Evolutionary conservation across 306 rosid species (phyloP).

Genomic region (Fragaria iinumae): DNA sequence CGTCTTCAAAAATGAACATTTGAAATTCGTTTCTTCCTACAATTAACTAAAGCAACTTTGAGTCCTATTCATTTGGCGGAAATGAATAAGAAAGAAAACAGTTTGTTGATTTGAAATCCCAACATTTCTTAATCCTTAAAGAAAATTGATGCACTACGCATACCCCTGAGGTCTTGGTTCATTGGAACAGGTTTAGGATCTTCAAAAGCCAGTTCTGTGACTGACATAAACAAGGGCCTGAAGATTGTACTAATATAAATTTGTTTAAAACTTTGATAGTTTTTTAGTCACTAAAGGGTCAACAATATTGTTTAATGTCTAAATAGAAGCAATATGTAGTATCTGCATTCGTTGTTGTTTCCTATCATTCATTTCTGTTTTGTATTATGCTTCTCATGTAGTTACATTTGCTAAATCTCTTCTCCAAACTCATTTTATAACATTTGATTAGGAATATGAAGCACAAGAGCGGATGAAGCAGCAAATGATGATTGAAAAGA

Average conservation of each 20-base stretch:
- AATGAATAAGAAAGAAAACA: background rate
- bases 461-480: slow-evolving; percentile 90
- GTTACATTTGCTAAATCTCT: background rate
- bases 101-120: background rate
- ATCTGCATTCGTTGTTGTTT: background rate
- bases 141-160: background rate
- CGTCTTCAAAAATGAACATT: background rate
- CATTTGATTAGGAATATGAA: slow-evolving; percentile 74
- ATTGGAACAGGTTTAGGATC: background rate
- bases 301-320: background rate
- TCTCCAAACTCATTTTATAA: slow-evolving; percentile 14
- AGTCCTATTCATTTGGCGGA: background rate
- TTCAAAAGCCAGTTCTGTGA: background rate
- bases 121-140: background rate
- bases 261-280: background rate
- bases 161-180: background rate
- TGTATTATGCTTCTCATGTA: background rate
- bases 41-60: background rate
- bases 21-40: background rate
- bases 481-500: slow-evolving; percentile 67
- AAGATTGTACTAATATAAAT: background rate
- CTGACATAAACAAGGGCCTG: background rate
- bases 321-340: background rate
- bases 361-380: slow-evolving; percentile 7
- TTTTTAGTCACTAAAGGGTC: background rate